phyloP scores from a whole-genome alignment of 2,329 filamentous ascomycete genomes.

The Thielaviopsis euricoi region DNA sequence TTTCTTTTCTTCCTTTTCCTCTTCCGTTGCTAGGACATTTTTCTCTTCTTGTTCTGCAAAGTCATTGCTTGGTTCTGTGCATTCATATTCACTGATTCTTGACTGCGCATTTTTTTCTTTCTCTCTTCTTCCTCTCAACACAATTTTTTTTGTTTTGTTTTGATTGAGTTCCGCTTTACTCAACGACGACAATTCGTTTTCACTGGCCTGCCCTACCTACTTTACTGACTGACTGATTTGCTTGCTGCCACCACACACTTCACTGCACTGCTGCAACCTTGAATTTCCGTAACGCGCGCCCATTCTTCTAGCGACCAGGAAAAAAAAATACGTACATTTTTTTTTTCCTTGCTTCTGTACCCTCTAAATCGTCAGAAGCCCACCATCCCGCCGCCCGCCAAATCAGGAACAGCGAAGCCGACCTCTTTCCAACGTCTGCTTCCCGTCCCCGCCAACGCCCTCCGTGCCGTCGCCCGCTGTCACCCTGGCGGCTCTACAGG shows the following conservation, averaged over 20 bases:
- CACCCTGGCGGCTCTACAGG: conserved; percentile 47
- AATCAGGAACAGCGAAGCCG: neutral
- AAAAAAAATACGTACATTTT: no score
- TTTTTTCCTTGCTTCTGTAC: no score
- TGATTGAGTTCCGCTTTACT: neutral
- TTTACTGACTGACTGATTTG: neutral
- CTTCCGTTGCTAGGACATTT: no score
- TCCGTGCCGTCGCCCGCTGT: conserved; percentile 12
- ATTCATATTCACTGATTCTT: neutral
- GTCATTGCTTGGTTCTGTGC: neutral
- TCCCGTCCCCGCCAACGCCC: neutral
- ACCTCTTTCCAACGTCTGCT: neutral
- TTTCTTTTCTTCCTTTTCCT: no score
- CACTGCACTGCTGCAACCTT: neutral
- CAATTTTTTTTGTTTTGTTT: neutral
- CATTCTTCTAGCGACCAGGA: neutral
- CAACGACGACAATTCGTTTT: no score
- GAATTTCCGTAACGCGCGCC: neutral
- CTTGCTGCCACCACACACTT: neutral
- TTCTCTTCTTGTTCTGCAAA: neutral
- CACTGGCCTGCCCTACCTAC: no score
- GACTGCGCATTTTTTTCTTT: neutral
- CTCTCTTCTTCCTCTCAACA: neutral
- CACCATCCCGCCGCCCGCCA: neutral
- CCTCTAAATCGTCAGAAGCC: neutral